Evolutionary conservation across 1,139 yeast species (phyloP).

Genomic region (Scheffersomyces segobiensis): DNA sequence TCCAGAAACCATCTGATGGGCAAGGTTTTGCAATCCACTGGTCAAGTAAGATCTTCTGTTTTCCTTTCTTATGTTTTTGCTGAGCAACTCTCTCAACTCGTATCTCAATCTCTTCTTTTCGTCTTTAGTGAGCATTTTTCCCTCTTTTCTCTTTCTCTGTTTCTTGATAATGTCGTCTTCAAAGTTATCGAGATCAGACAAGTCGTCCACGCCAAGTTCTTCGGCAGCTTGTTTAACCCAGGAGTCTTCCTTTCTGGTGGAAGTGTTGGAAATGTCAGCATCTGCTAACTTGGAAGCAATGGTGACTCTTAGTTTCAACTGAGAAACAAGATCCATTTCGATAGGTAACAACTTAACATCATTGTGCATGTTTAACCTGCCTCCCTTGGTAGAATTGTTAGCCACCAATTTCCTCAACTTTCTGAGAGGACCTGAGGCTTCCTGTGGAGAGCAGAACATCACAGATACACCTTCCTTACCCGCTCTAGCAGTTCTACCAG

Average conservation of each 20-base stretch:
- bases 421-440: constrained; percentile 82
- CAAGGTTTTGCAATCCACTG: constrained; percentile 80
- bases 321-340: constrained; percentile 71
- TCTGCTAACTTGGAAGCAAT: constrained; percentile 78
- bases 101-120: constrained; percentile 50
- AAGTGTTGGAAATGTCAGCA: constrained; percentile 57
- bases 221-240: constrained; percentile 94
- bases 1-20: constrained; percentile 78
- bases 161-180: constrained; percentile 70
- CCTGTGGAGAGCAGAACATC: constrained; percentile 90
- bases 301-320: constrained; percentile 66
- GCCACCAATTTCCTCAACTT: constrained; percentile 70
- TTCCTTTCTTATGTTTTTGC: constrained; percentile 65
- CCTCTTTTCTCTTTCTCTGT: constrained; percentile 61
- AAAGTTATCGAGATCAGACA: constrained; percentile 52
- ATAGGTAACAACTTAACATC: constrained; percentile 75
- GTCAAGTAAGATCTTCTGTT: constrained; percentile 77
- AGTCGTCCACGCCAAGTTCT: constrained; percentile 80
- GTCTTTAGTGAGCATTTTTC: constrained; percentile 52
- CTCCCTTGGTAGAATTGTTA: constrained; percentile 23
- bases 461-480: constrained; percentile 92
- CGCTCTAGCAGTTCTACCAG: constrained; percentile 98
- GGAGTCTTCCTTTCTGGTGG: constrained; percentile 66
- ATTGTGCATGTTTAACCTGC: constrained; percentile 37
- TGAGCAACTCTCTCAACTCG: constrained; percentile 58